Evolutionary conservation across 2,329 filamentous ascomycete species (phyloP).

Genomic region (Cercospora sesami): DNA sequence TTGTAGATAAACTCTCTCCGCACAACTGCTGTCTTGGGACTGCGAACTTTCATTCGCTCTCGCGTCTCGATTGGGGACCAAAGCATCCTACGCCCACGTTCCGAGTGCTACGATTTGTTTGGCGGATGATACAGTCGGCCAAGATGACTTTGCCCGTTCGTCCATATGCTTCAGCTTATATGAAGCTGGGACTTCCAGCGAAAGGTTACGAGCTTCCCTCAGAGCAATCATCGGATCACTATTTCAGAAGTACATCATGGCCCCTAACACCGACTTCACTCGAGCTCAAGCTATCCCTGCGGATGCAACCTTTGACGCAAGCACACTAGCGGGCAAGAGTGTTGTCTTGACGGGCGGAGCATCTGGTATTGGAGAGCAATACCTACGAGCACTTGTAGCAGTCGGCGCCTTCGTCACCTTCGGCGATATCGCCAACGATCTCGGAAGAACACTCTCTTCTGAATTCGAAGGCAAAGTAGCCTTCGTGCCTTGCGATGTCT

Average conservation of each 20-base stretch:
- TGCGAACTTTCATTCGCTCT: neutral
- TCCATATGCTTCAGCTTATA: neutral
- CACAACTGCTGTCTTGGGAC: neutral
- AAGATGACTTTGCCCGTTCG: neutral
- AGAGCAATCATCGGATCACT: no score
- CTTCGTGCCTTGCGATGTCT: neutral
- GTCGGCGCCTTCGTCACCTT: neutral
- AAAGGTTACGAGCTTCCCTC: no score
- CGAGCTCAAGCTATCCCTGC: neutral
- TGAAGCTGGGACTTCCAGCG: neutral
- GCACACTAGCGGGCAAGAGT: neutral
- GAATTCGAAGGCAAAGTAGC: neutral
- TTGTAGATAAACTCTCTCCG: neutral
- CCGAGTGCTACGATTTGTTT: neutral
- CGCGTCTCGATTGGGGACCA: neutral
- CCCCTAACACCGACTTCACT: neutral
- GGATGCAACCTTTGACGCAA: neutral
- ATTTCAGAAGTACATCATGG: neutral
- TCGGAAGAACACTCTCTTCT: neutral
- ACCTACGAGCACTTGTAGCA: neutral
- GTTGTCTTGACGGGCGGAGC: neutral
- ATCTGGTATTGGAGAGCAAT: neutral
- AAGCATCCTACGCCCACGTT: neutral
- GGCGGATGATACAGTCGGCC: neutral
- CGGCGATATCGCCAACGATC: neutral